Evolutionary conservation across 306 rosid genomes (phyloP).

Genomic region (Senna siamea): DNA sequence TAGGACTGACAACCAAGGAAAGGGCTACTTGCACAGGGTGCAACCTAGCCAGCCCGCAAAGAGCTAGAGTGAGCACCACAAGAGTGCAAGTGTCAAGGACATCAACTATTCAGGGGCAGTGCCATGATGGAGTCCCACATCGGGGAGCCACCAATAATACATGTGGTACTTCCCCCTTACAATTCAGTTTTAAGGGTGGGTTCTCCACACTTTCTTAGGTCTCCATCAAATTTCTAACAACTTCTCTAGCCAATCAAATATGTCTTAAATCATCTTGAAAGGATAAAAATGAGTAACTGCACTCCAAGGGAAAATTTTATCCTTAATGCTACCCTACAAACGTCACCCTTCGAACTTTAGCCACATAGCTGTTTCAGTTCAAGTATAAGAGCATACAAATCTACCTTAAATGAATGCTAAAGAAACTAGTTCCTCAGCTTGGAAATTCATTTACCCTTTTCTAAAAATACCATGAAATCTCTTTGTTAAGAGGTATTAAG

Average conservation of each 20-base stretch:
- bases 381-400: neutral
- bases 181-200: too few relatives aligned
- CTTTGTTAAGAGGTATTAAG: neutral
- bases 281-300: conserved; percentile 21
- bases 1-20: too few relatives aligned
- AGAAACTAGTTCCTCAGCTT: conserved; percentile 14
- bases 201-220: too few relatives aligned
- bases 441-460: neutral
- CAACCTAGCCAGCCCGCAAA: too few relatives aligned
- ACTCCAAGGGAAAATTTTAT: conserved; percentile 3
- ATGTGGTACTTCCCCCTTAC: too few relatives aligned
- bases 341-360: neutral
- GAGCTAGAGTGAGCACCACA: too few relatives aligned
- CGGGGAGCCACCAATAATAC: too few relatives aligned
- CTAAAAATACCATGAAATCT: neutral
- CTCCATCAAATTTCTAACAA: conserved; percentile 15
- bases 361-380: neutral
- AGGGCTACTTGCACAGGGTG: too few relatives aligned
- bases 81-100: too few relatives aligned
- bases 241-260: neutral
- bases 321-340: neutral
- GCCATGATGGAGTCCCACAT: too few relatives aligned
- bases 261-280: conserved; percentile 20
- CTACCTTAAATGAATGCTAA: conserved; percentile 17
- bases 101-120: too few relatives aligned